phyloP scores from a whole-genome alignment of 1,139 yeast genomes.

The Zygosaccharomyces pseudobailii region DNA sequence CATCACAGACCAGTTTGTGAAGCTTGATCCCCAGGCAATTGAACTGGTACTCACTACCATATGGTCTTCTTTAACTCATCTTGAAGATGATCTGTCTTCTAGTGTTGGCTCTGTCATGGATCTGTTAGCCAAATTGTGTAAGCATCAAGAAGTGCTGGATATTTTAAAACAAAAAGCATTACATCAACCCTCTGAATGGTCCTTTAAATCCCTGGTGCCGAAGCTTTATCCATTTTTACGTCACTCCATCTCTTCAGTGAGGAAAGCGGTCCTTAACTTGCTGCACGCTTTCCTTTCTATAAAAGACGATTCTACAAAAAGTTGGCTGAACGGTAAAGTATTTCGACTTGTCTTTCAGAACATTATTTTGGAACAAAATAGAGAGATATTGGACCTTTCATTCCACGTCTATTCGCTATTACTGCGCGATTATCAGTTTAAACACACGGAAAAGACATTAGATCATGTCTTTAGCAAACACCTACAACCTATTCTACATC shows the following conservation, averaged over 20 bases:
- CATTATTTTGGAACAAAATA: constrained; percentile 80
- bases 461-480: constrained; percentile 51
- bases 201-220: constrained; percentile 79
- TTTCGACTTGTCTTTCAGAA: constrained; percentile 81
- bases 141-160: constrained; percentile 71
- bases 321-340: constrained; percentile 74
- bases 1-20: constrained; percentile 77
- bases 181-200: constrained; percentile 41
- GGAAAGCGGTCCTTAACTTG: constrained; percentile 83
- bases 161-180: constrained; percentile 60
- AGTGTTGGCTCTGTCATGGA: constrained; percentile 97
- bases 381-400: constrained; percentile 63
- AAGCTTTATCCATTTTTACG: constrained; percentile 87
- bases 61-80: constrained; percentile 81
- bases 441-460: constrained; percentile 38
- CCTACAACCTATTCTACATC: constrained; percentile 56
- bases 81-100: constrained; percentile 88
- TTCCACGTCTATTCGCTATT: constrained; percentile 56
- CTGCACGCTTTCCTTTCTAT: constrained; percentile 71
- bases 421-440: constrained; percentile 43
- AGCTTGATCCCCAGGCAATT: constrained; percentile 56
- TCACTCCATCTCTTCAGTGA: constrained; percentile 87
- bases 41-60: constrained; percentile 67
- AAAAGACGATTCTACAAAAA: constrained; percentile 57
- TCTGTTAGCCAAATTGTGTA: constrained; percentile 78